These are phyloP conservation scores for Cercospora janseana DNA, from an alignment of 2,329 filamentous ascomycete genomes.

Conservation along the genomic window DNA sequence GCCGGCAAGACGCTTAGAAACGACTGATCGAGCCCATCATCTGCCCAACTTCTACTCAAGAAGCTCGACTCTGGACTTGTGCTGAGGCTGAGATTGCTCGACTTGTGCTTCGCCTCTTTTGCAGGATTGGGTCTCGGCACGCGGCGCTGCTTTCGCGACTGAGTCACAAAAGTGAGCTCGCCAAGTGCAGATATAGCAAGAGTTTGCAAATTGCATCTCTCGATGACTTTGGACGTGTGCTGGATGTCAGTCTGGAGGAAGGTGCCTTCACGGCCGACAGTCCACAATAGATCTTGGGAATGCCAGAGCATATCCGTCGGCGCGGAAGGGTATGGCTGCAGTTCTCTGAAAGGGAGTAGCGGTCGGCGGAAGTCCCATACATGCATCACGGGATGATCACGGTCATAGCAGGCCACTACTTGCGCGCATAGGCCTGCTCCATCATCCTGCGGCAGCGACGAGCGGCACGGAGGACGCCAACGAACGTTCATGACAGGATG, in stretches of 20 bases:
- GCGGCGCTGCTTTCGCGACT: conserved; percentile 49
- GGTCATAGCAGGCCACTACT: conserved; percentile 61
- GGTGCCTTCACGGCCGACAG: conserved; percentile 59
- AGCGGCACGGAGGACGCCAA: conserved; percentile 61
- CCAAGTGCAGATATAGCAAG: conserved; percentile 59
- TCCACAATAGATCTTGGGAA: conserved; percentile 64
- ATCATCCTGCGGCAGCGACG: conserved; percentile 50
- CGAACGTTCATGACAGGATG: conserved; percentile 61
- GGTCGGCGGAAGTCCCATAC: conserved; percentile 65
- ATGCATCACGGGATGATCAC: conserved; percentile 60
- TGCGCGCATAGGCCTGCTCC: conserved; percentile 61
- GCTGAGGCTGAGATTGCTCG: conserved; percentile 23
- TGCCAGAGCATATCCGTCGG: conserved; percentile 63
- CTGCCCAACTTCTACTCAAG: conserved; percentile 47
- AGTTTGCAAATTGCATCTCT: conserved; percentile 56
- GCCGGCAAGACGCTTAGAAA: conserved; percentile 46
- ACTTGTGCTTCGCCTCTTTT: conserved; percentile 9
- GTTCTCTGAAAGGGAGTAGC: conserved; percentile 60
- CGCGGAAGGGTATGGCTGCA: conserved; percentile 55
- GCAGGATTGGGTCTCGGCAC: conserved; percentile 25
- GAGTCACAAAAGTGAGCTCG: conserved; percentile 55
- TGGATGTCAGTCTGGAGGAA: conserved; percentile 64
- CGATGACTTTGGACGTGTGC: conserved; percentile 58
- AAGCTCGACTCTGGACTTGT: conserved; percentile 39
- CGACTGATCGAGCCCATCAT: conserved; percentile 58